phyloP scores from a whole-genome alignment of 2,329 filamentous ascomycete species.

The Dothistroma septosporum region DNA sequence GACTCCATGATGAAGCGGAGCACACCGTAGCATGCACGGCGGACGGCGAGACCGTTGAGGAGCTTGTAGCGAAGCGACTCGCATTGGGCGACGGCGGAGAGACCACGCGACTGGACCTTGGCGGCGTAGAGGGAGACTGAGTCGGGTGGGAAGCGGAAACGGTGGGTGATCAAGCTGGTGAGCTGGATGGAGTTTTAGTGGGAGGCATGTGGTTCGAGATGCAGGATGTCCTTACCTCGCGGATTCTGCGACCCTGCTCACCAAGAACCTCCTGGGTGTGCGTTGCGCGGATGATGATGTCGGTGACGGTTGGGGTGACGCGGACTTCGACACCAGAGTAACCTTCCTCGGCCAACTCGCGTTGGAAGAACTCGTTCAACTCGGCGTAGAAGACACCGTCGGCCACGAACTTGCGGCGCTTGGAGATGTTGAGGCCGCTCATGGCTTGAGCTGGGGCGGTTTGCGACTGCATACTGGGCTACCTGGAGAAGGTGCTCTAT shows the following conservation, averaged over 20 bases:
- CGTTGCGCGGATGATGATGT: conserved; percentile 99
- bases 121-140: conserved; percentile 99
- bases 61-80: conserved; percentile 99
- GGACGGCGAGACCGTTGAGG: conserved; percentile 97
- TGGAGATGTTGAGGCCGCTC: conserved; percentile 59
- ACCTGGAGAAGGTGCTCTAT: conserved; percentile 5
- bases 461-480: conserved; percentile 21
- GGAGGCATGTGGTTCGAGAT: not conserved
- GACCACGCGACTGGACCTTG: conserved; percentile 99
- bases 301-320: conserved; percentile 98
- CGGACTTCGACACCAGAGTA: conserved; percentile 99
- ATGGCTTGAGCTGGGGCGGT: conserved; percentile 26
- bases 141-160: conserved; percentile 99
- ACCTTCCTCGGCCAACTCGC: conserved; percentile 98
- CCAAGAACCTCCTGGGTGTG: conserved; percentile 99
- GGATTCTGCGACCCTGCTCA: conserved; percentile 99
- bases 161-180: conserved; percentile 99
- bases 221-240: conserved; percentile 53
- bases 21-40: conserved; percentile 99
- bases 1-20: conserved; percentile 99
- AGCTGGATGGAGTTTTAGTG: conserved; percentile 49
- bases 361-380: conserved; percentile 99
- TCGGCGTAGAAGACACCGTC: conserved; percentile 99
- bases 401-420: conserved; percentile 69
- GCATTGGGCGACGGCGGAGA: conserved; percentile 99